Evolutionary conservation across 2,329 filamentous ascomycete genomes (phyloP).

Genomic region (Aspergillus piperis): DNA sequence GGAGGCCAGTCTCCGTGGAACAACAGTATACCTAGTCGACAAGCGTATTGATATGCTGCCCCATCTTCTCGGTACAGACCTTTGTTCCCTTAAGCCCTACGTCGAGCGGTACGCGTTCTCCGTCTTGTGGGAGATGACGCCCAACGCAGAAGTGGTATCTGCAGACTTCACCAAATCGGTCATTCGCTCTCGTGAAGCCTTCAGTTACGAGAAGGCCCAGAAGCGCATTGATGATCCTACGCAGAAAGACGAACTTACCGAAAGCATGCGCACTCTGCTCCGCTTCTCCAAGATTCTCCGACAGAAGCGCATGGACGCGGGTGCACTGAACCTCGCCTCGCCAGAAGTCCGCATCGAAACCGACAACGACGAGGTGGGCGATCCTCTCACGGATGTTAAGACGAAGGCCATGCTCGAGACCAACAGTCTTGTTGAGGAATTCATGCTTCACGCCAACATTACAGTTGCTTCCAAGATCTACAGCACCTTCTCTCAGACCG

Average conservation of each 20-base stretch:
- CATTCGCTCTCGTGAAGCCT: conserved; percentile 93
- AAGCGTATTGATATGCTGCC: conserved; percentile 99
- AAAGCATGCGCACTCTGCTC: conserved; percentile 83
- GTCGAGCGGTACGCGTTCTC: conserved; percentile 93
- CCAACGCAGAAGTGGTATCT: conserved; percentile 79
- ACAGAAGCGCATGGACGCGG: conserved; percentile 94
- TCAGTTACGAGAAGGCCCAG: conserved; percentile 96
- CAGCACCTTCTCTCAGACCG: conserved; percentile 89
- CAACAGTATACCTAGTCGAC: conserved; percentile 95
- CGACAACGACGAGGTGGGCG: conserved; percentile 93
- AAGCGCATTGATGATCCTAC: conserved; percentile 86
- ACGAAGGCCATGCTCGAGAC: conserved; percentile 93
- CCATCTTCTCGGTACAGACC: conserved; percentile 89
- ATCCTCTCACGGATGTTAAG: conserved; percentile 87
- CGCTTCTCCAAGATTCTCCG: conserved; percentile 89
- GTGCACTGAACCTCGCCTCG: conserved; percentile 92
- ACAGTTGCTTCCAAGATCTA: conserved; percentile 90
- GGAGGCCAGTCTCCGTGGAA: conserved; percentile 90
- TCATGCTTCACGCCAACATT: conserved; percentile 98
- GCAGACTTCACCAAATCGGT: conserved; percentile 96
- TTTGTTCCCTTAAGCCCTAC: conserved; percentile 95
- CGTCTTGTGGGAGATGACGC: conserved; percentile 82
- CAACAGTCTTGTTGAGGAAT: conserved; percentile 97
- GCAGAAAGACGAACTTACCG: conserved; percentile 84
- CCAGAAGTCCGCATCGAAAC: conserved; percentile 95